Conservation (phyloP, 352 stramenopile species). For the Pythium aphanidermatum region DNA sequence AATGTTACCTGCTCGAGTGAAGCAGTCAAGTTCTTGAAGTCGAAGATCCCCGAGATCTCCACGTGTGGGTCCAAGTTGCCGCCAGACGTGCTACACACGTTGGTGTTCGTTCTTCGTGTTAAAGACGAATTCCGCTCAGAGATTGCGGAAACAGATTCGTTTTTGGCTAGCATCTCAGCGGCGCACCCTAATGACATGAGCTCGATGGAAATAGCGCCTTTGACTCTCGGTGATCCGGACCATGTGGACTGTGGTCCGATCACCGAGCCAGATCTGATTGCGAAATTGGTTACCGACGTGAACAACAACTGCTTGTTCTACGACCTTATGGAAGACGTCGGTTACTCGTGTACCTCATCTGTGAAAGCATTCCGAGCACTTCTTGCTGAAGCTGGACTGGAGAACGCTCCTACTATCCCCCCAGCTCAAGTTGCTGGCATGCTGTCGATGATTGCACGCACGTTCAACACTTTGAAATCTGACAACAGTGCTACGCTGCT, state of each 20-base stretch:
- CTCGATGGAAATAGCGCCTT: conserved; percentile 74
- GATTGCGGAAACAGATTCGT: conserved; percentile 77
- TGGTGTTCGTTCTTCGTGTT: conserved; percentile 78
- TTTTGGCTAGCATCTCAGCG: conserved; percentile 78
- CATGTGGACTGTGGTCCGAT: conserved; percentile 75
- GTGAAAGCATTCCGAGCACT: conserved; percentile 77
- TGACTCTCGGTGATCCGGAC: conserved; percentile 83
- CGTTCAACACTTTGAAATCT: conserved; percentile 58
- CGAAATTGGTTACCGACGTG: conserved; percentile 77
- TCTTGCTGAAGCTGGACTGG: conserved; percentile 72
- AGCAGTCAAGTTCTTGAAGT: conserved; percentile 70
- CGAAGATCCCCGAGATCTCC: conserved; percentile 83
- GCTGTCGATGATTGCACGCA: conserved; percentile 83
- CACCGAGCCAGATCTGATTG: conserved; percentile 53
- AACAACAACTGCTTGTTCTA: conserved; percentile 81
- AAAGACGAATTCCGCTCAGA: conserved; percentile 72
- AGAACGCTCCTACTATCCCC: conserved; percentile 76
- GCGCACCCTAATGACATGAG: conserved; percentile 85
- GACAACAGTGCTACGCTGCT: conserved; percentile 72
- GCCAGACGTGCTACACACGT: conserved; percentile 73
- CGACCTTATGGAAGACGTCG: conserved; percentile 89
- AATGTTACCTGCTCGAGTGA: conserved; percentile 45
- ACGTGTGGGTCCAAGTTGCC: conserved; percentile 77
- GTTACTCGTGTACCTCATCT: conserved; percentile 78
- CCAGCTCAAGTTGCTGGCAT: conserved; percentile 84